Evolutionary conservation across 192 early-diverging fungal species (phyloP), one percentile per base, ranked within the genome.

Genomic region (Jimgerdemannia lactiflua): DNA sequence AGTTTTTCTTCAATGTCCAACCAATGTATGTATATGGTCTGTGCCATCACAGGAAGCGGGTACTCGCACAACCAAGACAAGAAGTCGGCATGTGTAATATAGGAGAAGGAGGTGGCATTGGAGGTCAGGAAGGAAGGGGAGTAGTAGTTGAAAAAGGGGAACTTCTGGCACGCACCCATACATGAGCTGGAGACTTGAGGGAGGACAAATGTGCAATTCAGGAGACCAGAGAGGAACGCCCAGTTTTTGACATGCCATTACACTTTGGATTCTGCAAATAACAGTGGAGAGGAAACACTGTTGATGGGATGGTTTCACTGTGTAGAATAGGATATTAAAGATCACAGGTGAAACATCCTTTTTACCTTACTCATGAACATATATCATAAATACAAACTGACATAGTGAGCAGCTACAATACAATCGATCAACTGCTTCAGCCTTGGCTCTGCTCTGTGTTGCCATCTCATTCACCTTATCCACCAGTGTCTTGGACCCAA

Each of bases 91-190:
- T 75, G 74, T 3, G 69, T 70, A 39, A 75, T 75, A 14, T 70
- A 75, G 9, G 17, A 70, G n/a, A 54, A n/a, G 20, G 41, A 19
- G 39, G 65, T n/a, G 3, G 44, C 40, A 0, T 19, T 39, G 14
- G 68, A 17, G 14, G 19, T 43, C 43, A 75, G n/a, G 43, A 18
- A n/a, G 11, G 68, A 43, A 9, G 63, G 17, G 7, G 68, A 39
- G 63, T 49, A 75, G 42, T 75, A 75, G 69, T 71, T 41, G 40
- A 64, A 42, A 29, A 75, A 75, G 29, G 74, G 18, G n/a, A 39
- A 75, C 29, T 40, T 69, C 4, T 69, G 9, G 63, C 74, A 75
- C 6, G 74, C 42, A 39, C 42, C 17, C 4, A 70, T 49, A 49
- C 67, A 42, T 3, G 69, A 43, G 40, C 70, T 0, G 19, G 4